Evolutionary conservation across 768 basidiomycete genomes (phyloP), one percentile per base, ranked within the genome.

Genomic region (Butyriboletus loyo): DNA sequence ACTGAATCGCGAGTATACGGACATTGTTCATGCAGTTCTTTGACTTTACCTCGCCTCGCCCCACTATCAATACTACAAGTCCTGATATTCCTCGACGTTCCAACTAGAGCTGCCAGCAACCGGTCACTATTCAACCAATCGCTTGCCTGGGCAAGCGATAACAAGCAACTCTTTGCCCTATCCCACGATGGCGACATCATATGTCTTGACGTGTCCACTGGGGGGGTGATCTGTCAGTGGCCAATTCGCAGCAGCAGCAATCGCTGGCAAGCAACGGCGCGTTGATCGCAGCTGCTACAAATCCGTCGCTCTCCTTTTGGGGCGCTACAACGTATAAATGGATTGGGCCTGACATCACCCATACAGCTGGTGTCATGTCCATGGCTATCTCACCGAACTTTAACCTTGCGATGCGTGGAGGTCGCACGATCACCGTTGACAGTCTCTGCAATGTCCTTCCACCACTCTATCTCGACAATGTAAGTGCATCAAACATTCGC

Each of bases 261-360:
- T 21, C 27, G 4, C 19, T 60, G 1, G 27, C 58, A 2, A 14
- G 10, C n/a, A 60, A 60, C 10, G 53, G 44, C 14, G 49, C 27
- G 13, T 61, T 57, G 22, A 45, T 61, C 19, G 46, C 17, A 7
- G 51, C 42, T 1, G 14, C 31, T 1, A 49, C 49, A 9, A 17
- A 38, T 17, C 51, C 46, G 7, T 48, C 46, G 0, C 5, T 61
- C 19, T 50, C 48, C 0, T 56, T 60, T 24, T 61, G 59, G 59
- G 59, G 61, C 27, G 45, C 50, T 19, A 24, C n/a, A 5, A 57
- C 50, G 1, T 34, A 40, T 10, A 10, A 32, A 13, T 54, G 15
- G 19, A 48, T 53, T 7, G 54, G 59, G 7, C 21, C 50, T 7
- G 5, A 57, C 41, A 25, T 61, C 15, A 25, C 57, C 3, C 3